Evolutionary conservation across 108 stramenopile genomes (phyloP).

Genomic region (Cyclotella distinguenda): DNA sequence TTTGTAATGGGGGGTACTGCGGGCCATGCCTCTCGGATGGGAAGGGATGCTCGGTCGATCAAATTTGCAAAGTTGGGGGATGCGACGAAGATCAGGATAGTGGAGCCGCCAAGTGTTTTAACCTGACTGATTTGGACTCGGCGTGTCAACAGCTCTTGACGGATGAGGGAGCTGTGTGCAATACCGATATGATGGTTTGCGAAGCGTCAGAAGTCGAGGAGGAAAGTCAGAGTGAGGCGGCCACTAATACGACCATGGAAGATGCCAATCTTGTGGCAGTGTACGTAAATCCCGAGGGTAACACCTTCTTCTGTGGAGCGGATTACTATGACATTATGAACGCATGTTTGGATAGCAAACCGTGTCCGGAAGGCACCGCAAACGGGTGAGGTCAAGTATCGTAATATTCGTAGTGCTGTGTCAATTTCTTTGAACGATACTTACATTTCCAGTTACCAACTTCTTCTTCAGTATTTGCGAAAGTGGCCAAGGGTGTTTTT

Average conservation of each 20-base stretch:
- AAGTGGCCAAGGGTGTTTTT: conserved; percentile 25
- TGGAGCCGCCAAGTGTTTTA: conserved; percentile 21
- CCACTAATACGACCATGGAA: not conserved
- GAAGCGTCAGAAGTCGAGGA: not conserved
- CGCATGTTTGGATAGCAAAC: conserved; percentile 25
- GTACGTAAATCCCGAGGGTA: conserved; percentile 35
- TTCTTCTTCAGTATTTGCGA: conserved; percentile 6
- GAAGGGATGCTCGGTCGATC: conserved; percentile 21
- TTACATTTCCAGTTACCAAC: not conserved
- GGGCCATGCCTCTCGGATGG: conserved; percentile 18
- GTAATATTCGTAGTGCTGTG: no score
- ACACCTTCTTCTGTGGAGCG: conserved; percentile 35
- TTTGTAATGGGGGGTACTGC: conserved; percentile 26
- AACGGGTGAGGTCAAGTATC: conserved; percentile 4
- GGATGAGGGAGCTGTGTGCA: conserved; percentile 9
- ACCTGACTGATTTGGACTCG: conserved; percentile 10
- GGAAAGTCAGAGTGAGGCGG: not conserved
- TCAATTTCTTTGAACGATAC: no score
- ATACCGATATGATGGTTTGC: conserved; percentile 23
- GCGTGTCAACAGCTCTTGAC: conserved; percentile 1
- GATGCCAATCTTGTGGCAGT: not conserved
- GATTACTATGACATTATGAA: conserved; percentile 11
- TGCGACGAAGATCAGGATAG: conserved; percentile 9
- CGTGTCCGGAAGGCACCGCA: conserved; percentile 25
- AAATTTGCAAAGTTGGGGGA: conserved; percentile 19